These are phyloP conservation scores for Margaritispora aquatica DNA, from an alignment of 495 filamentous ascomycete genomes.

Conservation along the genomic window DNA sequence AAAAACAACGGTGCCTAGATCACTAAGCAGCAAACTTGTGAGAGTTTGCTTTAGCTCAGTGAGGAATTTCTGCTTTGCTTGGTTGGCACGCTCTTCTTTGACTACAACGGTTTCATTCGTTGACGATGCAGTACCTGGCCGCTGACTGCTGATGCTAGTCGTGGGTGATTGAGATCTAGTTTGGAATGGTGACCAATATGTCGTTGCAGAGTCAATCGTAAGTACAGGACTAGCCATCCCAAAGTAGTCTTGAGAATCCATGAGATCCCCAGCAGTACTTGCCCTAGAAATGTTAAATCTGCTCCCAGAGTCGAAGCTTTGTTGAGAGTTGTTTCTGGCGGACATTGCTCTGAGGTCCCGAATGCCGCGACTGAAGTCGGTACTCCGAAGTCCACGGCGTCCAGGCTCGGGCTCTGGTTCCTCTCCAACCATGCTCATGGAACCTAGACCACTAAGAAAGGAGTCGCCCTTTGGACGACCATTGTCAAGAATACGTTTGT, in stretches of 20 bases:
- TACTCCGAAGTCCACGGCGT: constrained; percentile 28
- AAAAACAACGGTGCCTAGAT: constrained; percentile 81
- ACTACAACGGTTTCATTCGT: constrained; percentile 54
- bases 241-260: constrained; percentile 66
- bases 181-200: constrained; percentile 85
- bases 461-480: constrained; percentile 49
- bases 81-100: constrained; percentile 28
- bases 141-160: constrained; percentile 44
- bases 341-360: constrained; percentile 48
- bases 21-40: constrained; percentile 80
- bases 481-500: constrained; percentile 70
- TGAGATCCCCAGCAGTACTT: constrained; percentile 43
- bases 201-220: constrained; percentile 70
- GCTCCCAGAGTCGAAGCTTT: constrained; percentile 63
- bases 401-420: constrained; percentile 30
- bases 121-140: constrained; percentile 49
- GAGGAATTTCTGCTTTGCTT: constrained; percentile 57
- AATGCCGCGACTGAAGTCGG: constrained; percentile 38
- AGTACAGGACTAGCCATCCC: constrained; percentile 61
- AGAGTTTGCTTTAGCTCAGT: constrained; percentile 70
- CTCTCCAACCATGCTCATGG: constrained; percentile 42
- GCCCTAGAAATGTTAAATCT: constrained; percentile 52
- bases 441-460: constrained; percentile 41
- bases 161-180: constrained; percentile 52
- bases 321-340: constrained; percentile 50